Evolutionary conservation across 768 basidiomycete genomes (phyloP).

Genomic region (Artomyces pyxidatus): DNA sequence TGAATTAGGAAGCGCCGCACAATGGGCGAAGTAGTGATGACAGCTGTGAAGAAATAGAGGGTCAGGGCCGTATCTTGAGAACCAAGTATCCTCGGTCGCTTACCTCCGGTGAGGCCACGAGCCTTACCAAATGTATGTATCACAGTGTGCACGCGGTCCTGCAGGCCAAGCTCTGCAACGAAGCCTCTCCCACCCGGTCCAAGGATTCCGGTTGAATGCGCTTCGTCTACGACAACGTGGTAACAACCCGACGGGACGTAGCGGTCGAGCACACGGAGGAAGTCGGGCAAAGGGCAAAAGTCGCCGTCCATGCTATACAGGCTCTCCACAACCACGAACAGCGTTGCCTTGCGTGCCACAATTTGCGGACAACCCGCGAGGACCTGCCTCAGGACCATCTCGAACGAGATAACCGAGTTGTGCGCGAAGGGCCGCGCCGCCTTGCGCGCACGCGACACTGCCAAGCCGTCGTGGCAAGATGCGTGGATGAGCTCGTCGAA

Average conservation of each 20-base stretch:
- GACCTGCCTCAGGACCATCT: constrained; percentile 22
- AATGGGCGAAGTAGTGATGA: constrained; percentile 9
- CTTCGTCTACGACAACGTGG: constrained; percentile 48
- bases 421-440: constrained; percentile 32
- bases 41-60: not conserved
- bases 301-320: constrained; percentile 60
- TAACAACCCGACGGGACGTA: constrained; percentile 29
- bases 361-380: constrained; percentile 19
- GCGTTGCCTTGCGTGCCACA: constrained; percentile 19
- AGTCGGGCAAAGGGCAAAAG: constrained; percentile 36
- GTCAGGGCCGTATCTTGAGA: not conserved
- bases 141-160: constrained; percentile 34
- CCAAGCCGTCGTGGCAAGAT: constrained; percentile 43
- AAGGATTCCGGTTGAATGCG: constrained; percentile 46
- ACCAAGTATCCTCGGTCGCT: constrained; percentile 15
- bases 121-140: constrained; percentile 51
- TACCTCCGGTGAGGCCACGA: constrained; percentile 11
- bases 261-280: constrained; percentile 31
- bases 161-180: constrained; percentile 34
- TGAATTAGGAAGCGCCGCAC: constrained; percentile 8
- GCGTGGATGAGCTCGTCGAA: constrained; percentile 48
- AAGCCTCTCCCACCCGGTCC: constrained; percentile 41
- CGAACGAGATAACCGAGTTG: constrained; percentile 33
- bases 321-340: constrained; percentile 46
- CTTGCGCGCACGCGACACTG: constrained; percentile 25